These are phyloP conservation scores for Erysimum cheiri DNA, from an alignment of 441 rosid species.

Conservation along the genomic window DNA sequence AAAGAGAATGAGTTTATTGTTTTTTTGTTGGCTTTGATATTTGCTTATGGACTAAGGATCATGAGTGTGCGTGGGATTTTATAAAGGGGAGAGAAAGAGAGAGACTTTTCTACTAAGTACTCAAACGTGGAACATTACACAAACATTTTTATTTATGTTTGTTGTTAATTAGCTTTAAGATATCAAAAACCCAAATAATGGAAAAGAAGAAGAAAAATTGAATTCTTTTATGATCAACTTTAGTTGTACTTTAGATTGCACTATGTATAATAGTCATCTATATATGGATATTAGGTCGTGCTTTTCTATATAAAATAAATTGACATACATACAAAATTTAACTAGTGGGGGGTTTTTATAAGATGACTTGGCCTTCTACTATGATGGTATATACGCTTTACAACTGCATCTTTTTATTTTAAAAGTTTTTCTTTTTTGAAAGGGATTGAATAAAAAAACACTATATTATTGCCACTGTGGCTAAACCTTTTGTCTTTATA, in stretches of 20 bases:
- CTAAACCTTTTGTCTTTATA: constrained; percentile 26
- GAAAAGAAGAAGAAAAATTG: constrained; percentile 29
- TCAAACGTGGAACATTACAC: constrained; percentile 41
- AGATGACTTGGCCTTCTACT: constrained; percentile 42
- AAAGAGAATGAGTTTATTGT: constrained; percentile 27
- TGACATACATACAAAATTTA: constrained; percentile 33
- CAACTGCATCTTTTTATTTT: constrained; percentile 23
- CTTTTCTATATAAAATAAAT: constrained; percentile 18
- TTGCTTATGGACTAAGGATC: constrained; percentile 43
- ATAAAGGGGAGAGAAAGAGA: constrained; percentile 36
- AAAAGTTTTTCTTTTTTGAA: background rate
- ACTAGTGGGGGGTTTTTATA: constrained; percentile 24
- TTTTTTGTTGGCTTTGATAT: constrained; percentile 29
- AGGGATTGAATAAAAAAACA: constrained; percentile 1
- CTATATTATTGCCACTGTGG: constrained; percentile 30
- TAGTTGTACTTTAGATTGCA: constrained; percentile 46
- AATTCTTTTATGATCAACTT: constrained; percentile 32
- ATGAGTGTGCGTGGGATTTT: constrained; percentile 43
- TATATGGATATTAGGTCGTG: constrained; percentile 36
- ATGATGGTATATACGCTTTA: constrained; percentile 40
- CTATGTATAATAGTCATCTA: constrained; percentile 41
- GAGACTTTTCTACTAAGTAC: constrained; percentile 42
- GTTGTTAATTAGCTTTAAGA: constrained; percentile 17
- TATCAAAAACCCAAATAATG: constrained; percentile 19
- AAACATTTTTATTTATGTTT: background rate